Base-by-base conservation (phyloP, 257 asterid genomes). In the Henckelia pumila region DNA sequence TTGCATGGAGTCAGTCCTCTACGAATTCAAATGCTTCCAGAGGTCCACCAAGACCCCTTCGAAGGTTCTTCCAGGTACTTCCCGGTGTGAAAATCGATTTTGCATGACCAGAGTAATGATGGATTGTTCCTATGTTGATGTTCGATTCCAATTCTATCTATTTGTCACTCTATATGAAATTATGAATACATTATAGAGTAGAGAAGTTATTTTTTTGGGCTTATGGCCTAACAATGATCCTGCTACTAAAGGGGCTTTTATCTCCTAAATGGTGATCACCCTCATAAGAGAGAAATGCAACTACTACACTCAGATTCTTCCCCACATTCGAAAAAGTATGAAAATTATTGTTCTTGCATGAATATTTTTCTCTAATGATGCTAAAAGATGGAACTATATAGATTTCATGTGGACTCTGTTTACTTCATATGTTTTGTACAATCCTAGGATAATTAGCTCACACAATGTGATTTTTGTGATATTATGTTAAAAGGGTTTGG, bases 41-140 rank as follows among this genome's bases (percentile, higher is more conserved):
- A 78, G 95, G 95, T 22, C 95, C 97, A n/a, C 96, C 99, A 0
- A 80, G 96, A 63, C 95, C 97, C 56, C 86, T 85, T 26, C 71
- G 99, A 50, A 75, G 95, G 73, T 93, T 93, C 71, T 93, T 93
- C 67, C 98, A 93, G 98, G 98, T 92, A 76, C 71, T 35, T 13
- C 22, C 52, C 19, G 10, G n/a, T 3, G 52, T 44, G 52, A 44
- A 44, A 44, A 13, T 40, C 52, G 52, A 13, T 44, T 10, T 2
- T 10, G 2, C 44, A 35, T 35, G 9, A 8, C 17, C 52, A 14
- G 52, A 7, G 19, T 44, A 11, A 4, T 14, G 52, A 19, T 44
- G 3, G 19, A 44, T 44, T 5, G 19, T 13, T 44, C 6, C 14
- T 1, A 44, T 13, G 52, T 29, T 13, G 17, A 37, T 4, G 16